These are phyloP conservation scores for Mucor circinelloides DNA, from an alignment of 371 early-diverging fungal genomes.

Conservation along the genomic window DNA sequence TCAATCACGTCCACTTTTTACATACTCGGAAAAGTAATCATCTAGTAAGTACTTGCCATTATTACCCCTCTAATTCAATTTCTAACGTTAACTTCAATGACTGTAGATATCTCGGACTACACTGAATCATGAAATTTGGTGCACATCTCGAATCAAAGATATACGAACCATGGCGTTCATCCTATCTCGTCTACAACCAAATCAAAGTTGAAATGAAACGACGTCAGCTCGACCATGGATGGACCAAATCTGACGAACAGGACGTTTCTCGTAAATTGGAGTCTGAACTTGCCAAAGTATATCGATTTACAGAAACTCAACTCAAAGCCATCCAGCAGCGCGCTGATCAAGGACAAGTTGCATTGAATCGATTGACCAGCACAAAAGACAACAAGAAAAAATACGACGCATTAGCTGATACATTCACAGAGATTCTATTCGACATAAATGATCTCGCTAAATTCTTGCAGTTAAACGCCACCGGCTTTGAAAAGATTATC, in stretches of 20 bases:
- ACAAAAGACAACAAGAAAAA: constrained; percentile 28
- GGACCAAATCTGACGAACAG: constrained; percentile 69
- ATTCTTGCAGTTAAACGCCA: constrained; percentile 91
- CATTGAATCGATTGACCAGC: constrained; percentile 33
- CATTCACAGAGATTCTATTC: constrained; percentile 72
- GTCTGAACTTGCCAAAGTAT: constrained; percentile 85
- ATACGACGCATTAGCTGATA: constrained; percentile 63
- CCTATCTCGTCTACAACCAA: constrained; percentile 43
- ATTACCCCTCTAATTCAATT: too few relatives aligned
- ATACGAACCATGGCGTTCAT: constrained; percentile 44
- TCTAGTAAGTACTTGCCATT: background rate
- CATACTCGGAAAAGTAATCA: background rate
- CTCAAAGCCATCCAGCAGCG: constrained; percentile 72
- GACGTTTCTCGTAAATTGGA: constrained; percentile 73
- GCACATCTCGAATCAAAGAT: constrained; percentile 38
- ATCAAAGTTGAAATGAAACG: constrained; percentile 40
- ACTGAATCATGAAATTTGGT: constrained; percentile 47
- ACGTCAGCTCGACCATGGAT: constrained; percentile 40
- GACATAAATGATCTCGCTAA: constrained; percentile 90
- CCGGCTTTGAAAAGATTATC: constrained; percentile 94
- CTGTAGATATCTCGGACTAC: background rate
- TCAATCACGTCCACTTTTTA: background rate
- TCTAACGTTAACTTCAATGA: too few relatives aligned
- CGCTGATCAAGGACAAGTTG: constrained; percentile 69
- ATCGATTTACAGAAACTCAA: constrained; percentile 76